phyloP scores from a whole-genome alignment of 2,329 filamentous ascomycete species.

The Nothophoma quercina region DNA sequence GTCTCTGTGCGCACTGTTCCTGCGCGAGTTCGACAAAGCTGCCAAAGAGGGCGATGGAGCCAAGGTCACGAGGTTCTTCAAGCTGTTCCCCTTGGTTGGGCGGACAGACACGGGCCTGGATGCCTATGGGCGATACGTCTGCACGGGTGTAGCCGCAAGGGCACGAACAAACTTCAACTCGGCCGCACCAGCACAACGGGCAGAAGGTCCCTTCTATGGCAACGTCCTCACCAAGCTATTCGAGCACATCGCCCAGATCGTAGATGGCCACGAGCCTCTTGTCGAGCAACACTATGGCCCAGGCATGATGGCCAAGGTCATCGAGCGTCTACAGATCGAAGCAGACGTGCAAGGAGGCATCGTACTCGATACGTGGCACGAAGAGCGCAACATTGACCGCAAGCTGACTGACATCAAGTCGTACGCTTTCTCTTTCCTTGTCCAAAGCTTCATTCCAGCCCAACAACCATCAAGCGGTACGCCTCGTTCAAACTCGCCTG shows the following conservation, averaged over 20 bases:
- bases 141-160: conserved; percentile 86
- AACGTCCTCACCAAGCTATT: conserved; percentile 91
- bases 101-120: conserved; percentile 88
- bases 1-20: conserved; percentile 86
- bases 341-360: conserved; percentile 97
- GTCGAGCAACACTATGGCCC: conserved; percentile 93
- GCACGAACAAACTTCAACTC: conserved; percentile 83
- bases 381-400: conserved; percentile 84
- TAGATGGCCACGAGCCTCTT: conserved; percentile 87
- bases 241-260: conserved; percentile 96
- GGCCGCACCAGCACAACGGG: conserved; percentile 65
- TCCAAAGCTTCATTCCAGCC: conserved; percentile 86
- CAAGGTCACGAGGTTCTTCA: conserved; percentile 95
- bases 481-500: conserved; percentile 78
- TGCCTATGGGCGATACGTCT: conserved; percentile 95
- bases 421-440: conserved; percentile 95
- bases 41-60: conserved; percentile 85
- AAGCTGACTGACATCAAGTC: conserved; percentile 95
- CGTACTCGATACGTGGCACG: conserved; percentile 92
- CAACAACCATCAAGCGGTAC: conserved; percentile 69
- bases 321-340: conserved; percentile 90
- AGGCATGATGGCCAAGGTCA: conserved; percentile 93
- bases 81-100: conserved; percentile 93
- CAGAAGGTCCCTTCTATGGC: conserved; percentile 89
- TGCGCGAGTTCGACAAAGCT: conserved; percentile 94